phyloP scores from a whole-genome alignment of 176 grass and related monocot species.

The Zea luxurians region DNA sequence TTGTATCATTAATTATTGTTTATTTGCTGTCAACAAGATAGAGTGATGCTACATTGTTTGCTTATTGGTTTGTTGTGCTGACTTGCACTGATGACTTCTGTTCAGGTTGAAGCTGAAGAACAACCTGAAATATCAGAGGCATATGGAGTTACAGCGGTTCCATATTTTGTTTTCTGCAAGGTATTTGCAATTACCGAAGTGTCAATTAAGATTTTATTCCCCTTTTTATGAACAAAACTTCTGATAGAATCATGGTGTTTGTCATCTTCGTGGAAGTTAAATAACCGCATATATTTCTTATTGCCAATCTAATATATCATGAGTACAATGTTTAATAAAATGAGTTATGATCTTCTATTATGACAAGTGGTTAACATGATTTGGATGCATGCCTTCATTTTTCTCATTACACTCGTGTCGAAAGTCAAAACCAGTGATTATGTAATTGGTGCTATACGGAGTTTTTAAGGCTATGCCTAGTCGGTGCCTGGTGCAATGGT shows the following conservation, averaged over 20 bases:
- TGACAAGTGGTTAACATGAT: background rate
- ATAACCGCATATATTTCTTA: too few relatives aligned
- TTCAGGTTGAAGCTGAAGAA: constrained; percentile 94
- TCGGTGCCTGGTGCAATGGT: too few relatives aligned
- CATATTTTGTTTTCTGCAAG: constrained; percentile 96
- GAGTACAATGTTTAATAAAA: background rate
- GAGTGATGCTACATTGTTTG: background rate
- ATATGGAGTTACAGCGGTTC: constrained; percentile 84
- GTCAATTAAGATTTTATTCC: too few relatives aligned
- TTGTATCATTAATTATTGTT: constrained; percentile 5
- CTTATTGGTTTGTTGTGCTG: constrained; percentile 7
- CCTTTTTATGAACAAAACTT: background rate
- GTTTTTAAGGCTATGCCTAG: too few relatives aligned
- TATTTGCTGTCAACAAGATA: background rate
- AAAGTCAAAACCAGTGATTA: background rate
- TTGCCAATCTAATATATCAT: background rate
- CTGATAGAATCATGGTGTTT: constrained; percentile 12
- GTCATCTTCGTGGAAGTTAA: constrained; percentile 6
- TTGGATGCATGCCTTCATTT: background rate
- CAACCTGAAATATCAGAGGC: constrained; percentile 89
- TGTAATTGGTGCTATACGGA: background rate
- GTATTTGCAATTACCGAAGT: constrained; percentile 34
- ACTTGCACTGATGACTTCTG: constrained; percentile 10
- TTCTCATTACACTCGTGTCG: background rate
- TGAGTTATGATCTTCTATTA: background rate